Evolutionary conservation across 2,329 filamentous ascomycete species (phyloP), one percentile per base, ranked within the genome.

Genomic region (Domatiomyces catenatus): DNA sequence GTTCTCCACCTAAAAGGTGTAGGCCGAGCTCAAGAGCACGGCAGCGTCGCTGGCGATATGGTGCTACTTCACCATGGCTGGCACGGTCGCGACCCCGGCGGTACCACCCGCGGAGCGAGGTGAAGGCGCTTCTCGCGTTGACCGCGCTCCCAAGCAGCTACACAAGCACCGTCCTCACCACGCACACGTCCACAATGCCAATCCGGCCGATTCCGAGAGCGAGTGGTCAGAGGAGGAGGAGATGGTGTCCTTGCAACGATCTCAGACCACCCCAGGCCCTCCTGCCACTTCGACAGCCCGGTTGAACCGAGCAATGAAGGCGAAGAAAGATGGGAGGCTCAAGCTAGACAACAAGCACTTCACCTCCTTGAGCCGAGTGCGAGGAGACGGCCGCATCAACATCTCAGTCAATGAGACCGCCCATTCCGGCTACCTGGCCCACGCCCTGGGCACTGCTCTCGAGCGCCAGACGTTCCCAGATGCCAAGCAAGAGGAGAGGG

Each of bases 331-430:
- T 7, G 44, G 43, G n/a, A 44, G 51, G n/a, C 42, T 57, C 19
- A 44, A 39, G 39, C 48, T 58, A 5, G 53, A 55, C 17, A 58
- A 57, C 24, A 53, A 59, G 8, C 54, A 52, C 47, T 56, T 59
- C 47, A 43, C 50, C 28, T 48, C 54, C 10, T 47, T 42, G 19
- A 82, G 81, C 20, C 79, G 71, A 54, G 75, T 86, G 1, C 79
- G 75, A 2, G 73, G 69, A 46, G 84, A 88, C 62, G 84, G 84
- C 0, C 74, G 84, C 19, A 66, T 89, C 47, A 79, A 78, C 54
- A 84, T 89, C 54, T 83, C 80, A 3, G 73, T 88, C 60, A 81
- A 82, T 49, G 83, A 88, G 61, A 81, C 77, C 1, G 75, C 75
- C 50, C 79, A 82, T 56, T 80, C 71, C 1, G 84, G 84, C 8